phyloP scores from a whole-genome alignment of 345 rosid species.

The Combretum micranthum region DNA sequence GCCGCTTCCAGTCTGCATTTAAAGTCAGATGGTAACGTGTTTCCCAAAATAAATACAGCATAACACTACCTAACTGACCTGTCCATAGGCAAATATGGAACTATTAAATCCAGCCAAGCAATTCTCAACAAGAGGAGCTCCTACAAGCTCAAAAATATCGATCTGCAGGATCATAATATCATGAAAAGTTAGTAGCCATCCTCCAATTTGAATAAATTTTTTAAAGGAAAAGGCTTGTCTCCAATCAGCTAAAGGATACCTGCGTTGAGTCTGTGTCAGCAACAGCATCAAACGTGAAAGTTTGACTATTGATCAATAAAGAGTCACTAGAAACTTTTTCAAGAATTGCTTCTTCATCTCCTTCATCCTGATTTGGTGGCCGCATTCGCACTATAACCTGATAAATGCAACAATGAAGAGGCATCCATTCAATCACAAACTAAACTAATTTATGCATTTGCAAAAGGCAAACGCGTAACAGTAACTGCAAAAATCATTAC shows the following conservation, averaged over 20 bases:
- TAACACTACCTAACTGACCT: constrained; percentile 32
- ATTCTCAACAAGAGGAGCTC: constrained; percentile 88
- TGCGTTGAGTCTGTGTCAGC: constrained; percentile 75
- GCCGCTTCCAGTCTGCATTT: constrained; percentile 82
- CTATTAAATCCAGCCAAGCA: constrained; percentile 97
- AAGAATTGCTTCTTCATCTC: constrained; percentile 61
- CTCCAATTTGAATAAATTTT: not conserved
- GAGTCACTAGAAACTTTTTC: constrained; percentile 59
- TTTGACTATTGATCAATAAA: constrained; percentile 64
- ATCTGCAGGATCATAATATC: constrained; percentile 31
- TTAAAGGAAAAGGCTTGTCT: not conserved
- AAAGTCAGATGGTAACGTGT: not conserved
- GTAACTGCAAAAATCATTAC: not conserved
- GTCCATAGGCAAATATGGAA: constrained; percentile 97
- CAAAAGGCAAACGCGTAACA: too few relatives aligned
- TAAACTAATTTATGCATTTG: not conserved
- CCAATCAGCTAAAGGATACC: constrained; percentile 20
- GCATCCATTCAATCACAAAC: not conserved
- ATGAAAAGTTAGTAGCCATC: not conserved
- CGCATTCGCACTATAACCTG: constrained; percentile 91
- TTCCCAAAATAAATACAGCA: not conserved
- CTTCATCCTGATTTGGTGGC: constrained; percentile 66
- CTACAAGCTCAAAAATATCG: constrained; percentile 80
- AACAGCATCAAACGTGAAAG: constrained; percentile 81
- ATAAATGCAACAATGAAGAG: not conserved